phyloP scores from a whole-genome alignment of 495 filamentous ascomycete genomes.

The Friedmanniomyces endolithicus region DNA sequence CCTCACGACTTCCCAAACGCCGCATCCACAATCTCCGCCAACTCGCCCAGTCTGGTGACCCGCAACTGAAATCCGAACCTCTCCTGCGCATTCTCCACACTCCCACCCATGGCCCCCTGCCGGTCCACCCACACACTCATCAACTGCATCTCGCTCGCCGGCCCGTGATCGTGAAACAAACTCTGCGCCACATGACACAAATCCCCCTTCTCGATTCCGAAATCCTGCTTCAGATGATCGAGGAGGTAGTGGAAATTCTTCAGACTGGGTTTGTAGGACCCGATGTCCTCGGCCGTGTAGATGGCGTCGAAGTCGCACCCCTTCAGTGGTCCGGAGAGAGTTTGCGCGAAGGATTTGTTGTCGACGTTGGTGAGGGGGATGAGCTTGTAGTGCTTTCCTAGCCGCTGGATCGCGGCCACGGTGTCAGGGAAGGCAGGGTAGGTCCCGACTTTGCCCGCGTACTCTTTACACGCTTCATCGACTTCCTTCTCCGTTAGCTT shows the following conservation, averaged over 20 bases:
- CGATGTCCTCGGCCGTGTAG: slow-evolving; percentile 63
- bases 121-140: slow-evolving; percentile 60
- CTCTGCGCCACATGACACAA: slow-evolving; percentile 61
- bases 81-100: slow-evolving; percentile 29
- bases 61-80: slow-evolving; percentile 42
- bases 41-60: slow-evolving; percentile 56
- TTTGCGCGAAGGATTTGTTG: slow-evolving; percentile 44
- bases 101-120: slow-evolving; percentile 32
- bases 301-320: slow-evolving; percentile 50
- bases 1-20: slow-evolving; percentile 12
- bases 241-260: slow-evolving; percentile 59
- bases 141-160: slow-evolving; percentile 50
- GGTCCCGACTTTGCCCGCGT: slow-evolving; percentile 10
- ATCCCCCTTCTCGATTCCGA: slow-evolving; percentile 42
- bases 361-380: slow-evolving; percentile 65
- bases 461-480: slow-evolving; percentile 9
- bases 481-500: slow-evolving; percentile 12
- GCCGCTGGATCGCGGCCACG: slow-evolving; percentile 23
- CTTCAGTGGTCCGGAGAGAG: slow-evolving; percentile 39
- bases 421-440: slow-evolving; percentile 25
- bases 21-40: slow-evolving; percentile 56
- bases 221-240: slow-evolving; percentile 37
- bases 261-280: slow-evolving; percentile 59
- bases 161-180: slow-evolving; percentile 58
- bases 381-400: slow-evolving; percentile 52